Evolutionary conservation across 345 rosid genomes (phyloP), one percentile per base, ranked within the genome.

Genomic region (Ceriops tagal): DNA sequence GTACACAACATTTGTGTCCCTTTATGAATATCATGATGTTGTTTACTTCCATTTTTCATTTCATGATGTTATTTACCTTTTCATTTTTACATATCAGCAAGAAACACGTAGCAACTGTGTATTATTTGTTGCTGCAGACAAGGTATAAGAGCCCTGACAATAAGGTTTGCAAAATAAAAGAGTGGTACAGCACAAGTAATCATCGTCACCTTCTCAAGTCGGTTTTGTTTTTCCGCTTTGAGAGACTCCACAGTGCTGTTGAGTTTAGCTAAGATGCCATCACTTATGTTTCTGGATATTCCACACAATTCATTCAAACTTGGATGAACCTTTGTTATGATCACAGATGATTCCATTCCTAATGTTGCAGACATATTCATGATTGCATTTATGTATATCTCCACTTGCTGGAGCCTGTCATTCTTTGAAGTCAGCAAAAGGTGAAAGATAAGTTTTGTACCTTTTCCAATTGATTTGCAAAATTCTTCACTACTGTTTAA

Each of bases 331-430:
- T 95, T 95, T 65, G 99, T 95, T 74, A 95, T 85, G 71, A 88
- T 92, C 92, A 87, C 92, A 52, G 99, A 92, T 67, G 96, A 92
- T 79, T 92, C 97, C 91, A 88, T 87, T 68, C 93, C 99, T 69
- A 95, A 67, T 26, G 86, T 88, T 28, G 96, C 85, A 64, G 93
- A 85, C 57, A 92, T 68, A 63, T 78, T 87, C 65, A 72, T 81
- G 71, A 95, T 84, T 46, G 84, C 75, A 52, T 86, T 85, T 71
- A 80, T 89, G 35, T 89, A 83, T 51, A 80, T 87, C 65, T 90
- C 98, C 82, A 95, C 98, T 76, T 80, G 86, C 76, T 84, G 89
- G 51, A 92, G 91, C 77, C 99, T 87, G 82, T 86, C 89, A 75
- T 85, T 87, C 99, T 95, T 80, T 22, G 30, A 61, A 79, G 43